Conservation (phyloP, 2,329 filamentous ascomycete genomes). For the Clonostachys sp. region DNA sequence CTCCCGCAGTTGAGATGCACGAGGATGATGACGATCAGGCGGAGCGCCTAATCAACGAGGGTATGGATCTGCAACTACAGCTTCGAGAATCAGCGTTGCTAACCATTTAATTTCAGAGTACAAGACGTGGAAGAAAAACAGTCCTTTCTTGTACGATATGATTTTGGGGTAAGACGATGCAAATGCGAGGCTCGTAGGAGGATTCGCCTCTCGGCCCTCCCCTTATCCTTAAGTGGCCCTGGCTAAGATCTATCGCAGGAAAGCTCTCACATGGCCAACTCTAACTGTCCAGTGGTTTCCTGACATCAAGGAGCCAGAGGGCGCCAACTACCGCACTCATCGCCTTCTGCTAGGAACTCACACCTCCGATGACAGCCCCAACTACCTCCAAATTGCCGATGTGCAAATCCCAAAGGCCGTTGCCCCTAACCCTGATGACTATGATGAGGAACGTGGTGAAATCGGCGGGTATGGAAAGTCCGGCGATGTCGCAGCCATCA, state of each 20-base stretch:
- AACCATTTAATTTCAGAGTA: constrained; percentile 61
- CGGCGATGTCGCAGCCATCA: constrained; percentile 65
- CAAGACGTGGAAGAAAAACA: constrained; percentile 99
- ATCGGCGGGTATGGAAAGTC: constrained; percentile 88
- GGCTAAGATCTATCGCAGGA: constrained; percentile 41
- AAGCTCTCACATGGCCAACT: constrained; percentile 94
- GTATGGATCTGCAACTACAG: constrained; percentile 30
- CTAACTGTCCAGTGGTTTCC: constrained; percentile 98
- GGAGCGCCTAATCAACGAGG: constrained; percentile 92
- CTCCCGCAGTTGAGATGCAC: constrained; percentile 34
- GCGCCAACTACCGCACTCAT: constrained; percentile 83
- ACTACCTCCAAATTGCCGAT: constrained; percentile 92
- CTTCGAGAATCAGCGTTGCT: neutral
- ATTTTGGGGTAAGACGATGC: constrained; percentile 63
- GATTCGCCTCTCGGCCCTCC: constrained; percentile 3
- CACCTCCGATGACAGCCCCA: constrained; percentile 78
- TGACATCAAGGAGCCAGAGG: constrained; percentile 82
- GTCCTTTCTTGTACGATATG: constrained; percentile 96
- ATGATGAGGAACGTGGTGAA: constrained; percentile 88
- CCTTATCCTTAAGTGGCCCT: neutral
- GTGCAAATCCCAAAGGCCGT: constrained; percentile 84
- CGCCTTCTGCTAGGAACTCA: constrained; percentile 91
- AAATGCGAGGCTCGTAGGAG: no score
- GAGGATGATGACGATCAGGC: constrained; percentile 70
- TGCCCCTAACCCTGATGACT: constrained; percentile 72